Base-by-base conservation (phyloP, 1,284 basidiomycete genomes). In the Phellinidium pouzarii region DNA sequence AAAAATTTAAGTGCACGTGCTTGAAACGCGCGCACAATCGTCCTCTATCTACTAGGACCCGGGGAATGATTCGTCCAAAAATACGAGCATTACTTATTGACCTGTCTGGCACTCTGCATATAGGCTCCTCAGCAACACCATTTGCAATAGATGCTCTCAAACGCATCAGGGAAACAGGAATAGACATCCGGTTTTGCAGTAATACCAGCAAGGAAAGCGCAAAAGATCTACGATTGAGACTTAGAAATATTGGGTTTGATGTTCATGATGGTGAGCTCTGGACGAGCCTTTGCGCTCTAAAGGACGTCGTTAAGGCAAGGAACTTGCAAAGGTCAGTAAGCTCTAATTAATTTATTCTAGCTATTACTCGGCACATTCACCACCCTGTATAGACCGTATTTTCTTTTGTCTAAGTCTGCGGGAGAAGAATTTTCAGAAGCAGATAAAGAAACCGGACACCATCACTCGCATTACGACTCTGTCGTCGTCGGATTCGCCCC, bases 401-500 rank as follows among this genome's bases (percentile, higher is more conserved):
- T 82, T 50, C 59, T 87, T 1, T 73, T 87, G 19, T 79, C 81
- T 0, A 66, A 72, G 11, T 80, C 81, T 1, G 82, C 84, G 1
- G 64, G 67, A 40, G 67, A 75, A 46, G 85, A 86, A 59, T 76
- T 75, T 51, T 59, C 63, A 0, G 41, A 60, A n/a, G 55, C 43
- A 52, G 55, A 67, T 37, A n/a, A 58, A 27, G 44, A 53, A 44
- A 46, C 57, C 7, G 44, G 53, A 43, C 44, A 56, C 8, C 56
- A 57, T 29, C 43, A 53, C 25, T 53, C 58, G 25, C 58, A 65
- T 3, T 75, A 77, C 61, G 82, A 88, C 60, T 71, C 78, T 0
- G 84, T 88, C 44, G 75, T 88, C n/a, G 64, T 88, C 12, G 84
- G 84, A 4, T 73, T 84, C 17, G 73, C 82, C 0, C 82, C 81